Evolutionary conservation across 2,329 filamentous ascomycete genomes (phyloP).

Genomic region (Apiospora koreana): DNA sequence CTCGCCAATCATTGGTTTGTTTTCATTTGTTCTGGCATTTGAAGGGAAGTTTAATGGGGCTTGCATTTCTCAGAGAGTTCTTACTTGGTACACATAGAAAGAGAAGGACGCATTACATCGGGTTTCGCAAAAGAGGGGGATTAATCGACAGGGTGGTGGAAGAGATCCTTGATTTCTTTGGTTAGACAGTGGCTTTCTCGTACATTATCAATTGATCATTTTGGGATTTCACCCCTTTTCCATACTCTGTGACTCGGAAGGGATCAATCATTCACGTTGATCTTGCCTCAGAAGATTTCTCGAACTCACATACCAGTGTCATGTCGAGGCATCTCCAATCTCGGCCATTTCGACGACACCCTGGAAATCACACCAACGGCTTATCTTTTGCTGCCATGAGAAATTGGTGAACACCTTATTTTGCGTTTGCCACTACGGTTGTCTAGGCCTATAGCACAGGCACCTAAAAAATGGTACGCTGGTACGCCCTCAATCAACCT

Average conservation of each 20-base stretch:
- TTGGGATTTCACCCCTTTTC: not conserved
- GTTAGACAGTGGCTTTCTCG: not conserved
- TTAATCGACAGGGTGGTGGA: not conserved
- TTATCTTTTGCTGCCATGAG: too few species aligned
- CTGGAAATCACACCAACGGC: too few species aligned
- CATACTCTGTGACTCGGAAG: too few species aligned
- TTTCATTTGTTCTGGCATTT: constrained; percentile 3
- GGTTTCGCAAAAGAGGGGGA: not conserved
- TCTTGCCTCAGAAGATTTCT: too few species aligned
- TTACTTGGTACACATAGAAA: not conserved
- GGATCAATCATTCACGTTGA: too few species aligned
- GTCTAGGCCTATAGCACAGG: not conserved
- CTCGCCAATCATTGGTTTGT: not conserved
- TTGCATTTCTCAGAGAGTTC: not conserved
- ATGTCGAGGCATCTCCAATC: too few species aligned
- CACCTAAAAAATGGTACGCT: not conserved
- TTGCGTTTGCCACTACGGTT: too few species aligned
- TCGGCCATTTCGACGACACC: too few species aligned
- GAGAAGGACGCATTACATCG: not conserved
- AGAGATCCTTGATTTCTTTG: not conserved
- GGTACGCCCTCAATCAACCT: not conserved
- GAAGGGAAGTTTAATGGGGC: not conserved
- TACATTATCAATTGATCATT: not conserved
- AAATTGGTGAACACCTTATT: too few species aligned
- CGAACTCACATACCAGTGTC: too few species aligned